Base-by-base conservation (phyloP, 495 filamentous ascomycete genomes). In the Lasiosphaeria miniovina region DNA sequence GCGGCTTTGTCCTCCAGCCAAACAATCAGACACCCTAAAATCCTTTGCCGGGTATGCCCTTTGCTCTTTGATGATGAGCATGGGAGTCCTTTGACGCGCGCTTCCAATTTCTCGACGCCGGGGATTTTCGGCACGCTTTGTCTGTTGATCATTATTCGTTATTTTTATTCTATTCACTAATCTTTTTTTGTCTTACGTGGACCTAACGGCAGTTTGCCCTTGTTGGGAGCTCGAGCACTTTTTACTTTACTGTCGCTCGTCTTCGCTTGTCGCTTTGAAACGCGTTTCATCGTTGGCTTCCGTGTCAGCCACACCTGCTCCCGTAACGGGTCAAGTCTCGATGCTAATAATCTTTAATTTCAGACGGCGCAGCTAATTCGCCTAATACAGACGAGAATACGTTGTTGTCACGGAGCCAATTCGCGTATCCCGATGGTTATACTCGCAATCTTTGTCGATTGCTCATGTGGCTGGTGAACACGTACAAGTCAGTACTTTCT, bases 31-130 rank as follows among this genome's bases (percentile, higher is more conserved):
- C 38, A 1, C 8, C 12, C 15, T 46, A 11, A 46, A 46, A 1
- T 8, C 8, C 38, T 41, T 41, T 1, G 38, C 12, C 38, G 8
- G 38, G 8, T 12, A 9, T 46, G 43, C 15, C 43, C 43, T 46
- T 46, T 46, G 43, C 15, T 5, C 3, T 5, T 49, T 40, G 34
- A 51, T 36, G 35, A 41, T 55, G 36, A 10, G 17, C 14, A 15
- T 38, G 41, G 33, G 31, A 54, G 15, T 33, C n/a, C 31, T 38
- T 60, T 60, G 51, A 65, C 62, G 61, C 62, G 62, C 65, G 62
- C 65, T 61, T 67, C 50, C 24, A 40, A 40, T 46, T 46, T 46
- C 7, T 9, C 12, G 5, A 46, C 15, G 43, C 12, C 7, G 15
- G 43, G 3, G 3, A 46, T 46, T 46, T 46, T 46, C 12, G 15